These are phyloP conservation scores for Eucalyptus erythrocorys DNA, from an alignment of 345 rosid genomes.

Conservation along the genomic window DNA sequence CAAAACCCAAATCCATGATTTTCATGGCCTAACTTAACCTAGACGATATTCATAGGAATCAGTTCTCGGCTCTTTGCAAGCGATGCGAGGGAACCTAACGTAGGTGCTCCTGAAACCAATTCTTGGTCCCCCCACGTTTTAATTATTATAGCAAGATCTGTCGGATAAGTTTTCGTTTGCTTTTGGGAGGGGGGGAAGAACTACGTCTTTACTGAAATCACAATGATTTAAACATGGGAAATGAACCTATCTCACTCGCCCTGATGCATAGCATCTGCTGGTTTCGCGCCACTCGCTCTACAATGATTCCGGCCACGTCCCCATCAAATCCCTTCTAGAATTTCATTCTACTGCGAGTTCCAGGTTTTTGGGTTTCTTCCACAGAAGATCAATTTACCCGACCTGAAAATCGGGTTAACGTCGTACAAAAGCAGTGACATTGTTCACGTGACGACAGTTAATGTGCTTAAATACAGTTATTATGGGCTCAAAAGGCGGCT, in stretches of 20 bases:
- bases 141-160: neutral
- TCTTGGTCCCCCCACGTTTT: neutral
- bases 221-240: neutral
- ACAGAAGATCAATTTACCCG: neutral
- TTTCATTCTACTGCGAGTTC: neutral
- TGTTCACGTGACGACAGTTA: neutral
- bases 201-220: neutral
- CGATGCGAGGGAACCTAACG: neutral
- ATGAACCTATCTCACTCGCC: neutral
- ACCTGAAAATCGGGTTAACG: neutral
- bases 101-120: neutral
- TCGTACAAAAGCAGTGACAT: neutral
- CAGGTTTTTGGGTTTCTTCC: neutral
- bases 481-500: neutral
- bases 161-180: neutral
- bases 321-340: neutral
- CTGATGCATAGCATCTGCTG: neutral
- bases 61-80: neutral
- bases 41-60: neutral
- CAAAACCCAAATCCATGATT: neutral
- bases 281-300: neutral
- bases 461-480: neutral
- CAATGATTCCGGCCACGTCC: neutral
- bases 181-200: neutral
- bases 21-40: neutral